A percentile compares a stretch with the other conserved stretches of the same genome.
Evolutionary conservation across 345 rosid species (phyloP).

Genomic region (Sisymbrium altissimum): DNA sequence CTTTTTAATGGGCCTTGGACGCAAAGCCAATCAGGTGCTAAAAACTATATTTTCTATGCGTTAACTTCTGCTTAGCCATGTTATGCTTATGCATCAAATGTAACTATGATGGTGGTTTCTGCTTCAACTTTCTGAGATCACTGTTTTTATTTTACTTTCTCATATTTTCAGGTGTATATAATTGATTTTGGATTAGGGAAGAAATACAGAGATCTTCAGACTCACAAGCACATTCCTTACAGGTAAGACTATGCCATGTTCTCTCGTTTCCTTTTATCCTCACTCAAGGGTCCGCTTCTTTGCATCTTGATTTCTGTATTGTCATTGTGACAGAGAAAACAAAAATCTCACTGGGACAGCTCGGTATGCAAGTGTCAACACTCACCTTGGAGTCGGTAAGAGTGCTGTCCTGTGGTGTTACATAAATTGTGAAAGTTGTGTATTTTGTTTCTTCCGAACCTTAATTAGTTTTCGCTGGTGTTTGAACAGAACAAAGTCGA

Average conservation of each 20-base stretch:
- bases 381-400: slow-evolving; percentile 83
- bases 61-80: not conserved
- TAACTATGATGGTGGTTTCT: not conserved
- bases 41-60: not conserved
- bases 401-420: slow-evolving; percentile 3
- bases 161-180: slow-evolving; percentile 49
- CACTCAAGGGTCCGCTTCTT: not conserved
- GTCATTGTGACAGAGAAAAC: slow-evolving; percentile 53
- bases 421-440: not conserved
- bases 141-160: not conserved
- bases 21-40: slow-evolving; percentile 76
- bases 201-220: slow-evolving; percentile 84
- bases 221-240: slow-evolving; percentile 84
- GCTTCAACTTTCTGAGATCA: not conserved
- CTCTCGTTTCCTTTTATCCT: not conserved
- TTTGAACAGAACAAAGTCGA: slow-evolving; percentile 75
- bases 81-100: not conserved
- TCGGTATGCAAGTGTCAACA: slow-evolving; percentile 86
- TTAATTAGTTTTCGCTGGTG: not conserved
- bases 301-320: not conserved
- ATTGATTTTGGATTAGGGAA: slow-evolving; percentile 85
- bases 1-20: slow-evolving; percentile 83
- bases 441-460: not conserved
- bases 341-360: slow-evolving; percentile 90
- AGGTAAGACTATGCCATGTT: slow-evolving; percentile 36